Evolutionary conservation across 495 filamentous ascomycete species (phyloP), one percentile per base, ranked within the genome.

Genomic region (Penicillium nucicola): DNA sequence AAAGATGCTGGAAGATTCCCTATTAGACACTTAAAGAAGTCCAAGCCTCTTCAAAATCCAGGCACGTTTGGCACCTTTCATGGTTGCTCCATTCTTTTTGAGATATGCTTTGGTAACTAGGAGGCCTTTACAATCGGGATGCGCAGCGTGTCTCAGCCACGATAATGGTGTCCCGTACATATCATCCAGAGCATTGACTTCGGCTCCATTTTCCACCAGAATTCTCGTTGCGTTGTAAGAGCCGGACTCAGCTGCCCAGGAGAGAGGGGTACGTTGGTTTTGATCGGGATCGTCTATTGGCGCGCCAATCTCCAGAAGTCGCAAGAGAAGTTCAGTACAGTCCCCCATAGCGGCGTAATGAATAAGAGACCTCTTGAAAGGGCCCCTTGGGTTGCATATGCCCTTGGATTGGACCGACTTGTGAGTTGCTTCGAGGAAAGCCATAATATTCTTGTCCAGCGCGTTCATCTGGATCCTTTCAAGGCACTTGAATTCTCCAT

Each of bases 311-410:
- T 19, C n/a, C 18, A 45, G 33, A 18, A 51, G 48, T 28, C 20
- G 37, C 18, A 25, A 32, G n/a, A 51, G 30, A 15, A 51, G 48
- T 31, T 51, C 32, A n/a, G 32, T 13, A 32, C 48, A 51, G 36
- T 51, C 40, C 12, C 48, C 48, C 48, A 51, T 45, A 3, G 48
- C 41, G 20, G 40, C 48, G 20, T 44, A 51, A 31, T 51, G 40
- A 38, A 51, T 42, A 18, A 51, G 41, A 18, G 48, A 51, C 36
- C 32, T 35, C 2, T 44, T 28, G 13, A 30, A 15, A 44, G 42
- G 42, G 4, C 42, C 42, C 19, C 25, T 10, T 14, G 32, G 25
- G 23, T 12, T 28, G 14, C 11, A 0, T 31, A 32, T 31, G 14
- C n/a, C 13, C 20, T 44, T 44, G 6, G 22, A 44, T 15, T 28